A percentile compares a stretch with the other conserved stretches of the same genome.
Conservation (phyloP, 2,329 filamentous ascomycete genomes). For the Diaporthe velutina region DNA sequence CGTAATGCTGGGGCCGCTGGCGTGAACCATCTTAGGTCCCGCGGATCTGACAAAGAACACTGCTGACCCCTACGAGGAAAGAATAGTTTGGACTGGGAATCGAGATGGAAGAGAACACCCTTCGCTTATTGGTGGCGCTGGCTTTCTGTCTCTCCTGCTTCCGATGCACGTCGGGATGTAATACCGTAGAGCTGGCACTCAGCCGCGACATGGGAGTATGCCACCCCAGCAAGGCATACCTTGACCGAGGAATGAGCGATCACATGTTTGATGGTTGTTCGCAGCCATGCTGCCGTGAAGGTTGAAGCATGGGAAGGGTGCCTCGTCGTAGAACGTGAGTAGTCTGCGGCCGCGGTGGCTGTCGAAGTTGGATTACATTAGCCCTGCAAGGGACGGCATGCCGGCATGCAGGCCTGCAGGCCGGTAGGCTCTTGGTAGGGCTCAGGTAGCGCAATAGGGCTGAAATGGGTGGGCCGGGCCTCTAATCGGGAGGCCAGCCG, state of each 20-base stretch:
- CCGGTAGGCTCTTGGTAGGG: neutral
- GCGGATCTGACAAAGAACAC: neutral
- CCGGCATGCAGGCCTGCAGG: neutral
- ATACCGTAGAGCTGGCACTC: neutral
- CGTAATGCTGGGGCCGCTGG: constrained; percentile 4
- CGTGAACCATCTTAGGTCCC: constrained; percentile 2
- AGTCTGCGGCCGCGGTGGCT: neutral
- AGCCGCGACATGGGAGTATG: neutral
- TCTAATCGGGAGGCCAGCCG: constrained; percentile 24
- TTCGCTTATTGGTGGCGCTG: neutral
- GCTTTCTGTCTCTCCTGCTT: too few relatives aligned
- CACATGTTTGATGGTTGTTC: neutral
- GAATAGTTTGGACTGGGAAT: neutral
- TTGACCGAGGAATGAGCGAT: too few relatives aligned
- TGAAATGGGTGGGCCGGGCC: constrained; percentile 30
- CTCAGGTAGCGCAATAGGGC: constrained; percentile 35
- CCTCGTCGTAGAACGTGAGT: constrained; percentile 4
- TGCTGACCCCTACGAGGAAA: constrained; percentile 2
- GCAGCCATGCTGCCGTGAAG: neutral
- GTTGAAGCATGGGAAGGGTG: neutral
- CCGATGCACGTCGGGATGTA: neutral
- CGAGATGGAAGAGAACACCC: neutral
- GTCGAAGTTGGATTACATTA: neutral
- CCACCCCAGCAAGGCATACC: neutral
- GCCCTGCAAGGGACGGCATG: neutral